Conservation (phyloP, 208 protist species). For the Naegleria gruberi region DNA sequence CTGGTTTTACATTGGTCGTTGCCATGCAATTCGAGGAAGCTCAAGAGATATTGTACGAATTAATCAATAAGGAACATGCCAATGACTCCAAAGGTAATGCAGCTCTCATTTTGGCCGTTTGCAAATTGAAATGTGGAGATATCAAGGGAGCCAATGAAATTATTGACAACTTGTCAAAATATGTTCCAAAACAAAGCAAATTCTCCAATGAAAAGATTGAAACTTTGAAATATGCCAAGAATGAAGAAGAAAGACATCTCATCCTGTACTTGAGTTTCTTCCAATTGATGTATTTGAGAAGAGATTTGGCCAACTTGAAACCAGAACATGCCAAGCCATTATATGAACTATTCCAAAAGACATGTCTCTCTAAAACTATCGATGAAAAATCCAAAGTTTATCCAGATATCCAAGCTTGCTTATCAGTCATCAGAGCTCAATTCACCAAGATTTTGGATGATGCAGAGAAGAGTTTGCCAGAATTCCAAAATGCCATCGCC, state of each 20-base stretch:
- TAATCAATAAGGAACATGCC: not conserved
- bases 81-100: not conserved
- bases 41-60: not conserved
- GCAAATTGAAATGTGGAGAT: not conserved
- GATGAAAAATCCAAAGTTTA: not conserved
- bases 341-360: not conserved
- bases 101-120: not conserved
- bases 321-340: not conserved
- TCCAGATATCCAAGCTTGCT: not conserved
- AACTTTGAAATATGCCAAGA: not conserved
- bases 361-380: not conserved
- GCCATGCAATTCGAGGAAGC: not conserved
- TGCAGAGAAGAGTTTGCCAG: not conserved
- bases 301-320: slow-evolving; percentile 12
- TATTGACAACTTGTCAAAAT: not conserved
- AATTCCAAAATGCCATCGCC: not conserved
- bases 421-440: not conserved
- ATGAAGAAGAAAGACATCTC: not conserved
- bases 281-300: not conserved
- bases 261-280: not conserved
- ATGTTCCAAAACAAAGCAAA: not conserved
- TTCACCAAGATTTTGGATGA: not conserved
- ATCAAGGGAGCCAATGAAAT: not conserved
- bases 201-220: not conserved
- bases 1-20: not conserved